phyloP scores from a whole-genome alignment of 169 alveolate genomes.

The Cryptosporidium canis region DNA sequence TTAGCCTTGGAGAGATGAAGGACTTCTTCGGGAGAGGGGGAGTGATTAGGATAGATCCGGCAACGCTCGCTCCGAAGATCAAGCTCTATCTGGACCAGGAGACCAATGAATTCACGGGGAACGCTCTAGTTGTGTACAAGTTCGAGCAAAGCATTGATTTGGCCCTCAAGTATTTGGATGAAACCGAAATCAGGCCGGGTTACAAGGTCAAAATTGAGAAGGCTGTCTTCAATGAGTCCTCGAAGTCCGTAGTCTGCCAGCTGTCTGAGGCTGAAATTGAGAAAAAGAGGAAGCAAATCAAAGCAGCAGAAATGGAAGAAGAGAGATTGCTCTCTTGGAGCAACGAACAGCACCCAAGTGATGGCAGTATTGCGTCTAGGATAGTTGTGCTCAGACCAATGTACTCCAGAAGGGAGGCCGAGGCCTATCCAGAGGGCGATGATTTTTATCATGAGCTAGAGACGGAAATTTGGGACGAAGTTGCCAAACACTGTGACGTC shows the following conservation, averaged over 20 bases:
- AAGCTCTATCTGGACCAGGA: conserved; percentile 80
- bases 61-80: conserved; percentile 77
- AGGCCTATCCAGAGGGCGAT: conserved; percentile 35
- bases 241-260: not conserved
- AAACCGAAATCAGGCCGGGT: conserved; percentile 81
- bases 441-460: conserved; percentile 76
- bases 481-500: conserved; percentile 65
- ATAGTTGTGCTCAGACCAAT: conserved; percentile 62
- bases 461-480: conserved; percentile 75
- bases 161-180: conserved; percentile 83
- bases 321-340: conserved; percentile 65
- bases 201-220: conserved; percentile 76
- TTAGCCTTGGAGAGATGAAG: conserved; percentile 79
- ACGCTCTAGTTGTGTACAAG: conserved; percentile 83
- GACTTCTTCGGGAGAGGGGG: conserved; percentile 84
- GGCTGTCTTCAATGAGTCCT: conserved; percentile 69
- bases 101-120: conserved; percentile 81
- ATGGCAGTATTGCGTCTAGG: not conserved
- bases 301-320: conserved; percentile 71
- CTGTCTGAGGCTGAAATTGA: not conserved
- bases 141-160: conserved; percentile 81
- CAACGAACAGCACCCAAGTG: conserved; percentile 29
- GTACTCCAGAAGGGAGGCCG: conserved; percentile 73
- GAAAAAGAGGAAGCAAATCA: conserved; percentile 33
- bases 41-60: conserved; percentile 83